Conservation (phyloP, 83 land plant genomes). For the Diphasiastrum complanatum region DNA sequence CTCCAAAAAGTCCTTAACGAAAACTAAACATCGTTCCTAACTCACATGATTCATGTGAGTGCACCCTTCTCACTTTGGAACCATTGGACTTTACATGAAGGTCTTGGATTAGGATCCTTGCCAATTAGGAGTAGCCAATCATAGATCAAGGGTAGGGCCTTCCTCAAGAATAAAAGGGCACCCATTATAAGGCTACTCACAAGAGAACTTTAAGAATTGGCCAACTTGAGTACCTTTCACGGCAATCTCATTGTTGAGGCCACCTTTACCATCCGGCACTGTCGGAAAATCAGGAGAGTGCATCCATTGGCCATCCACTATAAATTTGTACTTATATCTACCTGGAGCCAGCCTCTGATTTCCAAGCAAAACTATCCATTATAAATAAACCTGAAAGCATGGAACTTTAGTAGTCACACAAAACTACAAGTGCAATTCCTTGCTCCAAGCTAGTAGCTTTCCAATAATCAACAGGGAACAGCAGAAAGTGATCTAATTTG, state of each 20-base stretch:
- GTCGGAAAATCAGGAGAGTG: conserved; percentile 34
- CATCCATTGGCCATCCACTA: conserved; percentile 39
- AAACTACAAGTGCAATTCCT: too few species aligned
- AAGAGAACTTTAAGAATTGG: neutral
- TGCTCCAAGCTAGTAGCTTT: too few species aligned
- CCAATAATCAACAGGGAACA: too few species aligned
- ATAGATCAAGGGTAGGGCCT: neutral
- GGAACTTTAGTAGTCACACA: too few species aligned
- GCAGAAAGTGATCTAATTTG: neutral
- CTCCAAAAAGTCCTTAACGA: too few species aligned
- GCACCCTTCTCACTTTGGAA: too few species aligned
- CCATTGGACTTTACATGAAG: too few species aligned
- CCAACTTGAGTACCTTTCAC: conserved; percentile 19
- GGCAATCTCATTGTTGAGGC: conserved; percentile 31
- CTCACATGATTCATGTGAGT: too few species aligned
- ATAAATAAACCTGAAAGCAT: too few species aligned
- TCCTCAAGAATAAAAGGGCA: conserved; percentile 1
- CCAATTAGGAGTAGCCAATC: too few species aligned
- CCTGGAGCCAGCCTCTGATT: conserved; percentile 37
- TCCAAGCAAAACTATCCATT: neutral
- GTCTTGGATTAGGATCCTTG: too few species aligned
- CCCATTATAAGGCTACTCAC: conserved; percentile 2
- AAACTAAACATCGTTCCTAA: too few species aligned
- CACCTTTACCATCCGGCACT: conserved; percentile 25
- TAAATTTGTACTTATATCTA: conserved; percentile 26